Evolutionary conservation across 148 eudicot genomes (phyloP).

Genomic region (Persicaria maculosa): DNA sequence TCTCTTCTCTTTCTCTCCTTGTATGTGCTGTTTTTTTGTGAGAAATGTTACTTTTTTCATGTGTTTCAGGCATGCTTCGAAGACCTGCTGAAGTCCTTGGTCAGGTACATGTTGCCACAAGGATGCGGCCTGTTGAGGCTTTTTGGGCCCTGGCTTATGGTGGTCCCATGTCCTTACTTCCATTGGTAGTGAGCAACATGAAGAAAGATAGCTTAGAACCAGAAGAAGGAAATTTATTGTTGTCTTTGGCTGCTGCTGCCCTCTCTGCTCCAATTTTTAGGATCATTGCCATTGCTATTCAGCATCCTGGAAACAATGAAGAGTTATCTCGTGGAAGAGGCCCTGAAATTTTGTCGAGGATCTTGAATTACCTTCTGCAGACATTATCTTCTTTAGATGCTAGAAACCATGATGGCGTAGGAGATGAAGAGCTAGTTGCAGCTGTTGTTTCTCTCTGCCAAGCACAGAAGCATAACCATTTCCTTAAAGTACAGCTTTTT

Average conservation of each 20-base stretch:
- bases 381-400: conserved; percentile 63
- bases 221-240: conserved; percentile 46
- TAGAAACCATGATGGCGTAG: conserved; percentile 62
- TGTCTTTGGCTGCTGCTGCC: conserved; percentile 57
- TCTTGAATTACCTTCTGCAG: conserved; percentile 69
- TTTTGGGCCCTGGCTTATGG: conserved; percentile 96
- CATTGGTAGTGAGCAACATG: conserved; percentile 67
- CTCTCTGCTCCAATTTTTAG: conserved; percentile 95
- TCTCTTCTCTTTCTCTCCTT: neutral
- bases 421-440: conserved; percentile 91
- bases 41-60: neutral
- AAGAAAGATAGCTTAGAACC: conserved; percentile 73
- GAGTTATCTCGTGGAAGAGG: conserved; percentile 75
- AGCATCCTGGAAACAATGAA: conserved; percentile 86
- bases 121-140: conserved; percentile 89
- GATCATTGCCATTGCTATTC: conserved; percentile 80
- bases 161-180: conserved; percentile 94
- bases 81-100: conserved; percentile 99
- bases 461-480: conserved; percentile 78
- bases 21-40: neutral
- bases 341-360: conserved; percentile 84
- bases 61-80: conserved; percentile 59
- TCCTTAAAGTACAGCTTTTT: conserved; percentile 91
- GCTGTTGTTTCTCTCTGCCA: conserved; percentile 88
- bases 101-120: conserved; percentile 93